Evolutionary conservation across 306 rosid species (phyloP), one percentile per base, ranked within the genome.

Genomic region (Chamaecrista fasciculata): DNA sequence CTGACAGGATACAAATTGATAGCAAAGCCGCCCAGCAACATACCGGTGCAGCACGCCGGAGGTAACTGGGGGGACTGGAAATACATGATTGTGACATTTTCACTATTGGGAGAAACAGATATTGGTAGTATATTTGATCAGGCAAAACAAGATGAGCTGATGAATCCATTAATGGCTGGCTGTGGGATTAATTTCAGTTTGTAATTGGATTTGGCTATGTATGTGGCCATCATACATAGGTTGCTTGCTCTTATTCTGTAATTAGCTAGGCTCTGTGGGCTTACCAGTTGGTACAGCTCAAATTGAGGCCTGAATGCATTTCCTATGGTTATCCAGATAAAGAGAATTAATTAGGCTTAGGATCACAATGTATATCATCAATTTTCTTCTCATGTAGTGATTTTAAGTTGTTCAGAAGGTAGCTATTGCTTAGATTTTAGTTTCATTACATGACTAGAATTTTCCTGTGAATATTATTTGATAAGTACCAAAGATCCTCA

Each of bases 21-120:
- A 91, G 96, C 62, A 94, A 91, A 82, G 96, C 93, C 6, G 96
- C 93, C 6, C 88, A 72, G 52, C 92, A 83, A 56, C 93, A 87
- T 73, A 66, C 74, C 4, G 81, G 69, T 77, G 78, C 78, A 5
- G 89, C 81, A 11, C 84, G 95, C 64, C 82, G 99, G 25, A 88
- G 90, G 91, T 90, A 76, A 94, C 69, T 46, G 55, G 49, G 51
- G 81, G 43, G 69, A 75, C 71, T 24, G 46, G 76, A 18, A 48
- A 70, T 23, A 70, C 40, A 6, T 57, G 64, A 18, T 51, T 58
- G 2, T 36, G 63, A 52, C 59, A 23, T 67, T 65, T 68, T 47
- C 55, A 14, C 48, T 64, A 57, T 58, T 50, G 76, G 76, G 31
- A 11, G 67, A 72, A 33, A 57, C 24, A n/a, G 66, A 58, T 48